Evolutionary conservation across 768 basidiomycete genomes (phyloP).

Genomic region (Rhodotorula graminis): DNA sequence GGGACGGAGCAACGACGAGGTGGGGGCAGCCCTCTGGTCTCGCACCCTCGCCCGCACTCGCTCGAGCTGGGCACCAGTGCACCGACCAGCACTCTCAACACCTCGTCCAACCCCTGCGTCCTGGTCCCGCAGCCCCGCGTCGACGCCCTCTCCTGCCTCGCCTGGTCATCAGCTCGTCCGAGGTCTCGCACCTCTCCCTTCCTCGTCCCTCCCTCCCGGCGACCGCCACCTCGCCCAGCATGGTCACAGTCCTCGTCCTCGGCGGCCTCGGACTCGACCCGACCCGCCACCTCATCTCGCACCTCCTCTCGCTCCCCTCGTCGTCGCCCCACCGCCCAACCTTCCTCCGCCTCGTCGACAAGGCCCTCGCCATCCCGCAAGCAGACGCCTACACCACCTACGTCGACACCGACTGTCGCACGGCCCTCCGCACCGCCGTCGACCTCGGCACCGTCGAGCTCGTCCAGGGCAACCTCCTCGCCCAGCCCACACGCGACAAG

Average conservation of each 20-base stretch:
- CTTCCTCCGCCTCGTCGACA: constrained; percentile 28
- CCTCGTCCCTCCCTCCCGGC: too few species aligned
- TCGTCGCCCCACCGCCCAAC: background rate
- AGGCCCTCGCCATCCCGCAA: constrained; percentile 10
- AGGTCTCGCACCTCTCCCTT: too few species aligned
- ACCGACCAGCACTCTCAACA: too few species aligned
- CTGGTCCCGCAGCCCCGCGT: too few species aligned
- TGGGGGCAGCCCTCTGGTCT: too few species aligned
- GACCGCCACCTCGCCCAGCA: background rate
- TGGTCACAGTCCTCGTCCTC: constrained; percentile 30
- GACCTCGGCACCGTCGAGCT: constrained; percentile 16
- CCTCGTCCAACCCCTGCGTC: too few species aligned
- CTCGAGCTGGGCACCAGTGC: too few species aligned
- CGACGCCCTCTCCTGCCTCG: too few species aligned
- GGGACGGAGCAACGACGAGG: too few species aligned
- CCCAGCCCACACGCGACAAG: background rate
- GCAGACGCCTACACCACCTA: constrained; percentile 27
- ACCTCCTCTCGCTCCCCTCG: constrained; percentile 11
- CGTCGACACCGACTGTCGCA: background rate
- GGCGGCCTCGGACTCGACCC: constrained; percentile 30
- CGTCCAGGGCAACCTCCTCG: constrained; percentile 29
- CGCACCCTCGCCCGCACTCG: too few species aligned
- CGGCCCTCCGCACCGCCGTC: constrained; percentile 2
- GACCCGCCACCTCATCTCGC: constrained; percentile 26
- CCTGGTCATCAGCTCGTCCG: too few species aligned